These are phyloP conservation scores for Wickerhamiella sorbophila DNA, from an alignment of 805 yeast genomes.

Conservation along the genomic window DNA sequence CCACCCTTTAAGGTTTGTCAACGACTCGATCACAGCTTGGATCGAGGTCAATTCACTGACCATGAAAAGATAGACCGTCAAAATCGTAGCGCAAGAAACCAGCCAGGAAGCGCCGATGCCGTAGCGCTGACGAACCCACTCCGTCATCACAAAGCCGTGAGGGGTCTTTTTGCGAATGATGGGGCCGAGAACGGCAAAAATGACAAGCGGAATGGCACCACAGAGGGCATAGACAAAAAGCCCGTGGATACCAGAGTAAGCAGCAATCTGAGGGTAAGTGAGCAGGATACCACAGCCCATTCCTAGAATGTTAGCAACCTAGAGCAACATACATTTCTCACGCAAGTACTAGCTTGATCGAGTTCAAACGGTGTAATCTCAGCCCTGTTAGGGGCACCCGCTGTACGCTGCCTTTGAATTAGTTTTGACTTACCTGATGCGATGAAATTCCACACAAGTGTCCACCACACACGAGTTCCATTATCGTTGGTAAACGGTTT, in stretches of 20 bases:
- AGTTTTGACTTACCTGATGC: conserved; percentile 48
- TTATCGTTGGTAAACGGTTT: conserved; percentile 39
- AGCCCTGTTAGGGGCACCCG: conserved; percentile 31
- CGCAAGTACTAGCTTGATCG: conserved; percentile 77
- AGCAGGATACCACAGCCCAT: conserved; percentile 82
- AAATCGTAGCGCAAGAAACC: conserved; percentile 63
- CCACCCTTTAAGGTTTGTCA: conserved; percentile 66
- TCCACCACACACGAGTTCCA: conserved; percentile 65
- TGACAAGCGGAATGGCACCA: conserved; percentile 71
- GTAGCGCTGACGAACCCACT: conserved; percentile 80
- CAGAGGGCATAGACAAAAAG: conserved; percentile 62
- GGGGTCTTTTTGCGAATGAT: conserved; percentile 66
- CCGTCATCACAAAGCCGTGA: conserved; percentile 79
- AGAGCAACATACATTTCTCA: conserved; percentile 38
- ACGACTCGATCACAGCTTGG: conserved; percentile 55
- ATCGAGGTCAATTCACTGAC: conserved; percentile 76
- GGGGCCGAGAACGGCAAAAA: conserved; percentile 79
- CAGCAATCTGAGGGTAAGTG: conserved; percentile 78
- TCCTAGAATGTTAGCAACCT: conserved; percentile 29
- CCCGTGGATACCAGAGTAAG: conserved; percentile 76
- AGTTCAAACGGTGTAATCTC: conserved; percentile 65
- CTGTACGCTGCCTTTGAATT: conserved; percentile 8
- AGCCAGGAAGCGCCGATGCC: conserved; percentile 63
- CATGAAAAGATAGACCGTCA: conserved; percentile 77
- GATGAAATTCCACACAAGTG: conserved; percentile 73